These are phyloP conservation scores for Hericium erinaceus DNA, from an alignment of 768 basidiomycete species.

Conservation along the genomic window DNA sequence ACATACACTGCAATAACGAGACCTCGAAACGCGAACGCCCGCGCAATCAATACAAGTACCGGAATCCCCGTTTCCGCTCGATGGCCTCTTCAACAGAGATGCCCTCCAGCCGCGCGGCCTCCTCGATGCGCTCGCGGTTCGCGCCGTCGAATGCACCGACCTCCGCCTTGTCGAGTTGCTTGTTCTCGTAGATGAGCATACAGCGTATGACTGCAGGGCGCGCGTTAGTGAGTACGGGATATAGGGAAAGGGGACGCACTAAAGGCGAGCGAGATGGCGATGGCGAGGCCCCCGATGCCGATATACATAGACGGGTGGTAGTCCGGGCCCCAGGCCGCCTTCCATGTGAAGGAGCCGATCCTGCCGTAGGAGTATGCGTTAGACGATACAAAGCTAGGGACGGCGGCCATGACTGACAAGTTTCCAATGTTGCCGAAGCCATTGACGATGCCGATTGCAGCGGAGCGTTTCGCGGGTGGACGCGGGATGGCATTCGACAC, in stretches of 20 bases:
- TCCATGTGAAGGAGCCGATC: slow-evolving; percentile 56
- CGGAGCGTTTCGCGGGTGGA: slow-evolving; percentile 47
- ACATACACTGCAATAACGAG: neutral
- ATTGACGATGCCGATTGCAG: slow-evolving; percentile 55
- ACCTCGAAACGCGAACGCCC: too few species aligned
- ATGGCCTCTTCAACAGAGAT: slow-evolving; percentile 52
- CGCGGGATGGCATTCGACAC: slow-evolving; percentile 51
- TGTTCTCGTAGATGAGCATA: slow-evolving; percentile 42
- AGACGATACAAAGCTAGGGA: neutral
- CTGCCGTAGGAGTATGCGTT: slow-evolving; percentile 20
- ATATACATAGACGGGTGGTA: slow-evolving; percentile 59
- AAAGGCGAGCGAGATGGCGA: slow-evolving; percentile 24
- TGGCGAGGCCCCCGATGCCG: slow-evolving; percentile 24
- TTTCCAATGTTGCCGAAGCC: slow-evolving; percentile 51
- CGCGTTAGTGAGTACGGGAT: neutral
- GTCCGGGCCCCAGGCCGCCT: slow-evolving; percentile 47
- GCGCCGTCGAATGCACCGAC: slow-evolving; percentile 29
- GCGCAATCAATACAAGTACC: slow-evolving; percentile 39
- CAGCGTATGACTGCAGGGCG: slow-evolving; percentile 29
- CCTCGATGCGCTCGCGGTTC: slow-evolving; percentile 40
- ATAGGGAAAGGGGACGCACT: slow-evolving; percentile 15
- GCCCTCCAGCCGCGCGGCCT: slow-evolving; percentile 50
- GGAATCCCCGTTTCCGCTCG: slow-evolving; percentile 45
- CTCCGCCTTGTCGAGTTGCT: slow-evolving; percentile 40
- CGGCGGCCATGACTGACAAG: slow-evolving; percentile 31